Evolutionary conservation across 768 basidiomycete genomes (phyloP), one percentile per base, ranked within the genome.

Genomic region (Trametes cubensis): DNA sequence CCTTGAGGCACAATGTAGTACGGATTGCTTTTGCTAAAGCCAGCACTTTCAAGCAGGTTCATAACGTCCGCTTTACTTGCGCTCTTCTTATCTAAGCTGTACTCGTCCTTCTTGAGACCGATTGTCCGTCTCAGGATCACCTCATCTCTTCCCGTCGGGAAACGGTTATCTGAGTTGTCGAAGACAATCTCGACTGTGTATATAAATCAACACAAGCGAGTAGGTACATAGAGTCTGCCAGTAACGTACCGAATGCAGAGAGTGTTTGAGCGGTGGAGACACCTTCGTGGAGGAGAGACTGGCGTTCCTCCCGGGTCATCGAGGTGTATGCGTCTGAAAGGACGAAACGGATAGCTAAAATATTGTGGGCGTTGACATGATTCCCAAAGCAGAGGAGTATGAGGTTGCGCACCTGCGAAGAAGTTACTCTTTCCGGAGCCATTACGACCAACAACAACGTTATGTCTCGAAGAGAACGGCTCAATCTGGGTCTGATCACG

Each of bases 1-100:
- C 97, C 97, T 79, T 99, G 97, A 2, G 97, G 97, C 0, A 98
- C 96, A 66, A 99, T 99, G 70, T 98, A 99, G 73, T 98, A 99
- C 0, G 97, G 97, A 71, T 98, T 99, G n/a, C 90, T 90, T 71
- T 94, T 92, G 77, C 92, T 94, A 79, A 99, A 99, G 0, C 97
- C 96, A 1, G 97, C 97, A 71, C 89, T 92, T 73, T 98, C 97
- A 48, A 99, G 83, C 25, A 98, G 80, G 70, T 94, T 95, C 93
- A 97, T 96, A 20, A 99, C 93, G 70, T 99, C 97, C 3, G 95
- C 96, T 74, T 97, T 97, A 74, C 87, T 91, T 0, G 91, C 90
- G 64, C 90, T 94, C 79, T 98, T 98, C 79, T 90, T 90, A 76
- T 99, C 96, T 28, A 98, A 80, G 65, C 91, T 92, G 77, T 98